Percentiles rank a stretch among this genome's conserved stretches.
Conservation (phyloP, 768 basidiomycete genomes). For the Leccinum disarticulatum region DNA sequence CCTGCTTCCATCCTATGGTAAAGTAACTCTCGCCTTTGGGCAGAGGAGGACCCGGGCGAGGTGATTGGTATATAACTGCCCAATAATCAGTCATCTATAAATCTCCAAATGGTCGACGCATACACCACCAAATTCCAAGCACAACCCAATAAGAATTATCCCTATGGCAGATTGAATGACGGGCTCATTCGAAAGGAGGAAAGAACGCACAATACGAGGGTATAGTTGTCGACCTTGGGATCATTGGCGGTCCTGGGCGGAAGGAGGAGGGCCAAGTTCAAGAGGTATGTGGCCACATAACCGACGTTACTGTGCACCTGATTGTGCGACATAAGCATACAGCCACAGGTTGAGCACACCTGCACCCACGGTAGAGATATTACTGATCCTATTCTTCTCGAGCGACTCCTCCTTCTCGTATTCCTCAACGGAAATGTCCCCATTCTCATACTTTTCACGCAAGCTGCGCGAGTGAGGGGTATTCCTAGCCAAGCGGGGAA, state of each 20-base stretch:
- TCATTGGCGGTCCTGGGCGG: conserved; percentile 46
- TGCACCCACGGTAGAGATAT: conserved; percentile 68
- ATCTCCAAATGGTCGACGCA: conserved; percentile 21
- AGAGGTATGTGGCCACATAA: conserved; percentile 59
- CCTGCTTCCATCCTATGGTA: conserved; percentile 87
- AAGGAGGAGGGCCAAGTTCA: conserved; percentile 71
- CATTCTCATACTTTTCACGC: conserved; percentile 54
- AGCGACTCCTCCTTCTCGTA: conserved; percentile 76
- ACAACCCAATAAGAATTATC: conserved; percentile 78
- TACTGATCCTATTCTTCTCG: conserved; percentile 84
- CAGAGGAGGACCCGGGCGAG: conserved; percentile 76
- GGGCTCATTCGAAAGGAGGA: background rate
- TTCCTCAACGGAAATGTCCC: conserved; percentile 57
- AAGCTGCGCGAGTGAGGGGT: conserved; percentile 61
- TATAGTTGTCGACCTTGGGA: conserved; percentile 72
- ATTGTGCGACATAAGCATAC: background rate
- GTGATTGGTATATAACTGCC: conserved; percentile 79
- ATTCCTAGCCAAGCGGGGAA: conserved; percentile 80
- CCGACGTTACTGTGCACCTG: conserved; percentile 79
- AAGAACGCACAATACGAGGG: conserved; percentile 61
- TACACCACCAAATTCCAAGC: conserved; percentile 87
- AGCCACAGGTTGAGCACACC: background rate
- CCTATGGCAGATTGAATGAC: conserved; percentile 32
- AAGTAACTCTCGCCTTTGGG: conserved; percentile 76
- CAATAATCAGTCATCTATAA: background rate